Evolutionary conservation across 805 yeast genomes (phyloP).

Genomic region (Ogataea parapolymorpha): DNA sequence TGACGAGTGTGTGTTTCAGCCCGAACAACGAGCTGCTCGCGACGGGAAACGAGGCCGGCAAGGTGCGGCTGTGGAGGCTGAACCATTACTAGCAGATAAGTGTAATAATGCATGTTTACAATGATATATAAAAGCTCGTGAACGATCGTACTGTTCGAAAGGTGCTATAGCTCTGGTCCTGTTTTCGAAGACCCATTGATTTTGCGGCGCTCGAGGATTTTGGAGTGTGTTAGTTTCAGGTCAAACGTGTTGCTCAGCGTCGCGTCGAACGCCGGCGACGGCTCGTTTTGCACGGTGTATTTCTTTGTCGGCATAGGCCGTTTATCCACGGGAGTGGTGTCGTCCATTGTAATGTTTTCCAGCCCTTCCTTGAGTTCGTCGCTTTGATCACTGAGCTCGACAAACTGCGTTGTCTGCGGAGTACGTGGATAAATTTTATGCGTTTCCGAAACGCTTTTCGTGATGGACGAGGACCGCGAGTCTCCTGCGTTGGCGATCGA

Average conservation of each 20-base stretch:
- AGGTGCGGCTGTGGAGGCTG: conserved; percentile 82
- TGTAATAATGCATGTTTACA: neutral
- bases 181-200: conserved; percentile 20
- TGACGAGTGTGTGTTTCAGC: conserved; percentile 74
- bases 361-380: conserved; percentile 3
- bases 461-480: conserved; percentile 13
- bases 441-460: conserved; percentile 6
- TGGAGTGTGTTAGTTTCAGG: conserved; percentile 60
- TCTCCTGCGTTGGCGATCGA: conserved; percentile 7
- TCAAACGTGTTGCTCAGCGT: conserved; percentile 39
- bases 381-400: conserved; percentile 13
- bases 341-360: conserved; percentile 8
- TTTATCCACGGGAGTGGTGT: conserved; percentile 7
- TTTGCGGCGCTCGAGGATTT: conserved; percentile 56
- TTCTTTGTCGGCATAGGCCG: conserved; percentile 17
- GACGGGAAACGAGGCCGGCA: conserved; percentile 88
- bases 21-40: conserved; percentile 81
- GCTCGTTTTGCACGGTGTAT: conserved; percentile 4
- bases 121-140: neutral
- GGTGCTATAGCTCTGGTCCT: conserved; percentile 12
- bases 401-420: conserved; percentile 12
- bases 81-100: conserved; percentile 64
- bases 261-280: conserved; percentile 8
- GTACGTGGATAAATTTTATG: conserved; percentile 18
- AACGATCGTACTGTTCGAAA: no score